Base-by-base conservation (phyloP, 371 early-diverging fungal genomes). In the Mortierella sp. region DNA sequence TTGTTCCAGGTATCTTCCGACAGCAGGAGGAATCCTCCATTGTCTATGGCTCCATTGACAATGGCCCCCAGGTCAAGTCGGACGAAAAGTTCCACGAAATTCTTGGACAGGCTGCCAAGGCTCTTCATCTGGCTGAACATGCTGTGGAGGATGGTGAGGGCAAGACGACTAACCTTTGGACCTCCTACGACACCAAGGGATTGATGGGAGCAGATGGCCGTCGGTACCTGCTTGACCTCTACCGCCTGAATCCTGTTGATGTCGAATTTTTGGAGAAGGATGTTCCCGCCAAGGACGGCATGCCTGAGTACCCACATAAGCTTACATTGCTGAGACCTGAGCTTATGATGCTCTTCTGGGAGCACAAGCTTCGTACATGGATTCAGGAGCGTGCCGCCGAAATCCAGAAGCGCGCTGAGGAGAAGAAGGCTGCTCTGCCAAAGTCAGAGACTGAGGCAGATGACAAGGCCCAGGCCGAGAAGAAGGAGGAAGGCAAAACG, bases 151-250 rank as follows among this genome's bases (percentile, higher is more conserved):
- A 95, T 81, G 90, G 72, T n/a, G 84, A 88, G 28, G 94, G 88
- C 25, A 80, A 86, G 28, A 75, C 87, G 61, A 83, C 86, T 46
- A 84, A 83, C 56, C 83, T 97, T 25, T 91, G 86, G 68, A 93
- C 95, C 1, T 96, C 97, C 7, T 77, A 93, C 43, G 98, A 98
- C 61, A 91, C 93, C 67, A 98, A 97, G 88, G 97, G 97, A 23
- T 87, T 98, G 62, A 71, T 91, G 50, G 97, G 98, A 50, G 92
- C 93, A 18, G 98, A 98, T 77, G 93, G 94, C 14, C 92, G 97
- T 81, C 87, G 91, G 45, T 98, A 98, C 81, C 74, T 98, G 52
- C 83, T 98, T 74, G 98, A 98, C 83, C 86, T 97, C 56, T 96
- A 93, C 84, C 91, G 98, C 57, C 74, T 96, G 56, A 92, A 90